Conservation (phyloP, 768 basidiomycete species). For the Auriculariales sp. region DNA sequence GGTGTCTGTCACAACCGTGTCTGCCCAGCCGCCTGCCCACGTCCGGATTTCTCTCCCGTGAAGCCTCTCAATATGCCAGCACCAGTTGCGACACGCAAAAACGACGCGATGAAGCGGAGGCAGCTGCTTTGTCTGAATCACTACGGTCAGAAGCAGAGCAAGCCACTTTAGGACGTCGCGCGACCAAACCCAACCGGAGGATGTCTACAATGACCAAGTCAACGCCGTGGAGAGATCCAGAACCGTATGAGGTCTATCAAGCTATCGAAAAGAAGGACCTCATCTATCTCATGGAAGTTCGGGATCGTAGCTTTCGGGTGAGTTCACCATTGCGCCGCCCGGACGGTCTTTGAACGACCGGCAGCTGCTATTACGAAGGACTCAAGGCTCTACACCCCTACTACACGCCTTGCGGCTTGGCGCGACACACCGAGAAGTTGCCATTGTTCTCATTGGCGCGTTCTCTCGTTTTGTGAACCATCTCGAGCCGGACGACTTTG, state of each 20-base stretch:
- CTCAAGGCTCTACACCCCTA: slow-evolving; percentile 75
- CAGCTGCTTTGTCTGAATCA: too few species aligned
- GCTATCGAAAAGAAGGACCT: slow-evolving; percentile 81
- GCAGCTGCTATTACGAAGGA: slow-evolving; percentile 69
- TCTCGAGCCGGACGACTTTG: slow-evolving; percentile 67
- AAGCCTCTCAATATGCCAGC: slow-evolving; percentile 43
- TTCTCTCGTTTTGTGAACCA: slow-evolving; percentile 87
- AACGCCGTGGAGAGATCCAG: slow-evolving; percentile 14
- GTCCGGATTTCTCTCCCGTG: slow-evolving; percentile 51
- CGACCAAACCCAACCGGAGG: not conserved
- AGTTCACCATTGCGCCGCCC: slow-evolving; percentile 17
- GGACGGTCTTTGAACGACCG: not conserved
- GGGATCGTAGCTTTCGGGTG: slow-evolving; percentile 70
- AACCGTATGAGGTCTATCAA: slow-evolving; percentile 51
- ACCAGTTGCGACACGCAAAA: not conserved
- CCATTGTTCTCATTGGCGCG: slow-evolving; percentile 77
- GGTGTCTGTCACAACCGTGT: slow-evolving; percentile 36
- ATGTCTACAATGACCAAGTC: slow-evolving; percentile 1
- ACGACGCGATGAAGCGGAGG: too few species aligned
- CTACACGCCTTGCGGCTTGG: slow-evolving; percentile 83
- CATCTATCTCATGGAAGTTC: slow-evolving; percentile 66
- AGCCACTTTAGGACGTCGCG: too few species aligned
- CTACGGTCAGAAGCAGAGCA: too few species aligned
- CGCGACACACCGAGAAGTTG: slow-evolving; percentile 61
- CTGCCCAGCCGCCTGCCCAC: slow-evolving; percentile 59